Percentiles rank a stretch among this genome's conserved stretches.
These are phyloP conservation scores for Cryptococcus depauperatus DNA, from an alignment of 1,284 basidiomycete genomes.

Conservation along the genomic window DNA sequence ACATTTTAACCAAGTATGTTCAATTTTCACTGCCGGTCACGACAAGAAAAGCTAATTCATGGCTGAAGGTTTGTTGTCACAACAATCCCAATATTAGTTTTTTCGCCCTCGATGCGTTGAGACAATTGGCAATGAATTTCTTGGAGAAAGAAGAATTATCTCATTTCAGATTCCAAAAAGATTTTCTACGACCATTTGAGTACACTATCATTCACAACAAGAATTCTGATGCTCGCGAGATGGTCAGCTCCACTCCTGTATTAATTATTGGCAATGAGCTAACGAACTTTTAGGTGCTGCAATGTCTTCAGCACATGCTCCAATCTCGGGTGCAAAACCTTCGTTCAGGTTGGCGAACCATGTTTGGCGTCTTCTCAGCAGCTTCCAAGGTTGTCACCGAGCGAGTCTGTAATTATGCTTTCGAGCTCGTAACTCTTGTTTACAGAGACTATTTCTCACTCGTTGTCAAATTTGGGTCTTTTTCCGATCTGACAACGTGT, in stretches of 20 bases:
- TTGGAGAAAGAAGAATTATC: conserved; percentile 96
- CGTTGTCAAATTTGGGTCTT: conserved; percentile 85
- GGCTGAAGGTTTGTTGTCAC: conserved; percentile 82
- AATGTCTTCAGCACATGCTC: conserved; percentile 99
- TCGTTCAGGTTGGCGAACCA: conserved; percentile 96
- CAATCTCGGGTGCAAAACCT: conserved; percentile 90
- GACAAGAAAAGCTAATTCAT: neutral
- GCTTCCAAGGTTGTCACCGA: conserved; percentile 95
- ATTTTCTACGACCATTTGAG: conserved; percentile 97
- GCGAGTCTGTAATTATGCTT: conserved; percentile 85
- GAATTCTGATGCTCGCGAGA: conserved; percentile 90
- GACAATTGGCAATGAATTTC: conserved; percentile 97
- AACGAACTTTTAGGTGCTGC: conserved; percentile 77
- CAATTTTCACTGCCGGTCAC: neutral
- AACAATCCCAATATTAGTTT: conserved; percentile 94
- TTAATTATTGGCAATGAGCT: neutral
- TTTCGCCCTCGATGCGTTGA: conserved; percentile 94
- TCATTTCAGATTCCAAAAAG: conserved; percentile 99
- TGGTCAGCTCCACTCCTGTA: conserved; percentile 55
- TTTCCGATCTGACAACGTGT: conserved; percentile 92
- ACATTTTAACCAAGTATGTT: conserved; percentile 88
- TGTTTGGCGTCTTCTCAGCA: conserved; percentile 97
- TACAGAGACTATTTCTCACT: conserved; percentile 86
- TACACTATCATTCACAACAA: conserved; percentile 95
- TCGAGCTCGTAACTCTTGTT: conserved; percentile 87